Evolutionary conservation across 805 yeast genomes (phyloP), one percentile per base, ranked within the genome.

Genomic region (Lachancea kluyveri): DNA sequence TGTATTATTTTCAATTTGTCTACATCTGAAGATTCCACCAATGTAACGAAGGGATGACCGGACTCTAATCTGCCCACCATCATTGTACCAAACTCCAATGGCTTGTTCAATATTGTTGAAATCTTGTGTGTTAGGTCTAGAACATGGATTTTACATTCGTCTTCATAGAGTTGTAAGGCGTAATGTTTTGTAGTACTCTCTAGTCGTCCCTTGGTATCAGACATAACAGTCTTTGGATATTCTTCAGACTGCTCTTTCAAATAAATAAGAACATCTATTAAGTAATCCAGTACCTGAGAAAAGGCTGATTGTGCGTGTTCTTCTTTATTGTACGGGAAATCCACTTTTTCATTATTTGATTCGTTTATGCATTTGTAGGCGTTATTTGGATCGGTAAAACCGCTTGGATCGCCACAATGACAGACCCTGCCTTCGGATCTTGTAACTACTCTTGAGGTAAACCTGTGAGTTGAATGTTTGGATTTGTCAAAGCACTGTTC

Each of bases 401-500:
- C 49, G 20, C 43, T 39, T 10, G 47, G 39, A 36, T 53, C 49
- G 3, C 59, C 57, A 41, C 61, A 56, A 31, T 53, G 54, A 22
- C 61, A 56, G 6, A 53, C 42, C 18, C 54, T 44, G 5, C 59
- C 59, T 25, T 56, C 58, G 2, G 50, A 44, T 35, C 58, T 39
- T 12, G 42, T 45, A 1, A 52, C 51, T 2, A 47, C 40, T 29
- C 46, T 48, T 2, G 51, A 48, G 5, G 47, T 45, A 26, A 46
- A 56, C 3, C 39, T 27, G 54, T 88, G 97, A 26, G 76, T 90
- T 21, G 52, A 50, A 56, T 88, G 97, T 34, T 70, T 67, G 4
- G 72, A 74, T 3, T 77, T 74, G 30, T 77, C 74, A 58, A 66
- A 88, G 52, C 97, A 88, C 37, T 69, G 62, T 8, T 77, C 68